A percentile compares a stretch with the other conserved stretches of the same genome.
Evolutionary conservation across 1,284 basidiomycete species (phyloP).

Genomic region (Ceratobasidium sp.): DNA sequence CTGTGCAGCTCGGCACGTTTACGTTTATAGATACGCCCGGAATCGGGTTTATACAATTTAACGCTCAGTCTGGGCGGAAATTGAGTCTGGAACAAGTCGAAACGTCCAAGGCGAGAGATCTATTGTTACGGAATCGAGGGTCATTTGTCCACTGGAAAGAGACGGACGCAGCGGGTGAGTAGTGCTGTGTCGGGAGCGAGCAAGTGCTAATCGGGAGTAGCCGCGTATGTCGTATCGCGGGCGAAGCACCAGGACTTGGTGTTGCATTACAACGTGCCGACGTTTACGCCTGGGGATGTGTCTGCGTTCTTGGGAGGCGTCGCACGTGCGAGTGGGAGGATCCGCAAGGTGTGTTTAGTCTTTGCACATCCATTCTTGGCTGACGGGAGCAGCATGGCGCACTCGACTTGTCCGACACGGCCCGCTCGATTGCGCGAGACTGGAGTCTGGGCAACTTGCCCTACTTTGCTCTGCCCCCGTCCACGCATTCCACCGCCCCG

Average conservation of each 20-base stretch:
- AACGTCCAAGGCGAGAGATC: constrained; percentile 65
- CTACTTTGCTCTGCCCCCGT: constrained; percentile 73
- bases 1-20: constrained; percentile 59
- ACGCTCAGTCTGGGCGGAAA: constrained; percentile 47
- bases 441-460: constrained; percentile 85
- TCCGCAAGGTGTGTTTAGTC: constrained; percentile 71
- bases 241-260: constrained; percentile 84
- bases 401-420: constrained; percentile 79
- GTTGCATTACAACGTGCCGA: constrained; percentile 87
- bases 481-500: constrained; percentile 45
- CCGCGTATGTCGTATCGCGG: constrained; percentile 73
- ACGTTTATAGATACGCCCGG: constrained; percentile 86
- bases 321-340: constrained; percentile 77
- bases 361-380: neutral
- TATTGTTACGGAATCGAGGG: constrained; percentile 80
- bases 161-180: constrained; percentile 74
- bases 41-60: constrained; percentile 59
- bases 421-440: constrained; percentile 85
- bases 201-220: constrained; percentile 51
- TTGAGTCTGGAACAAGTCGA: constrained; percentile 49
- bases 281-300: constrained; percentile 74
- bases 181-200: neutral
- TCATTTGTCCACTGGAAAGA: constrained; percentile 90
- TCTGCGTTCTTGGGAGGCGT: constrained; percentile 82
- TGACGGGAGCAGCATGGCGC: constrained; percentile 65